Conservation (phyloP, 257 asterid species). For the Ophiorrhiza pumila region DNA sequence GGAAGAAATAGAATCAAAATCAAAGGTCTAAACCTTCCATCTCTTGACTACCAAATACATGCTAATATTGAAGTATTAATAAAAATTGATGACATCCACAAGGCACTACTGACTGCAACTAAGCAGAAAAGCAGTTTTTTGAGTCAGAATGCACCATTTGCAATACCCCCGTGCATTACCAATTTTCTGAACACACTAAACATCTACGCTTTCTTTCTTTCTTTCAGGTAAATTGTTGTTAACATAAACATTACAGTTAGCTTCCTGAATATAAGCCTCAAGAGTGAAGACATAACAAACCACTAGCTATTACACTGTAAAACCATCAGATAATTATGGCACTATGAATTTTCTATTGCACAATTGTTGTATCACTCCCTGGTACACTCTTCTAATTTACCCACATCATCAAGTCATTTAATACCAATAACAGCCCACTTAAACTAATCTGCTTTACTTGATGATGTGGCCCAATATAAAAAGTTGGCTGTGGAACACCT, state of each 20-base stretch:
- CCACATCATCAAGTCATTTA: too few relatives aligned
- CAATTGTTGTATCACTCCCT: too few relatives aligned
- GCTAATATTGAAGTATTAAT: constrained; percentile 10
- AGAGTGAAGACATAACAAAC: neutral
- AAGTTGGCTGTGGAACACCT: neutral
- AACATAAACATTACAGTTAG: neutral
- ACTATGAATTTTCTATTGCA: too few relatives aligned
- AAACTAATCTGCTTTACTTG: too few relatives aligned
- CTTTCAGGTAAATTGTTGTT: neutral
- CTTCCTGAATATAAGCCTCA: neutral
- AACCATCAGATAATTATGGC: neutral
- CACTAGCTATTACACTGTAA: neutral
- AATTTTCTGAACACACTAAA: neutral
- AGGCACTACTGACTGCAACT: neutral
- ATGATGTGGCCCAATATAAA: too few relatives aligned
- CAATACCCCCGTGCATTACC: neutral
- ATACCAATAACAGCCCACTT: too few relatives aligned
- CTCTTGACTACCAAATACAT: neutral
- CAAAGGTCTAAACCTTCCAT: neutral
- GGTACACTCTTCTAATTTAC: too few relatives aligned
- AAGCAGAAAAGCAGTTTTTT: neutral
- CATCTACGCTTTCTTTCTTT: neutral
- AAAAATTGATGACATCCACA: neutral
- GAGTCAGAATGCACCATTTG: neutral
- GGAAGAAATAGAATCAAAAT: constrained; percentile 27